These are phyloP conservation scores for Saitozyma podzolica DNA, from an alignment of 768 basidiomycete genomes.

Conservation along the genomic window DNA sequence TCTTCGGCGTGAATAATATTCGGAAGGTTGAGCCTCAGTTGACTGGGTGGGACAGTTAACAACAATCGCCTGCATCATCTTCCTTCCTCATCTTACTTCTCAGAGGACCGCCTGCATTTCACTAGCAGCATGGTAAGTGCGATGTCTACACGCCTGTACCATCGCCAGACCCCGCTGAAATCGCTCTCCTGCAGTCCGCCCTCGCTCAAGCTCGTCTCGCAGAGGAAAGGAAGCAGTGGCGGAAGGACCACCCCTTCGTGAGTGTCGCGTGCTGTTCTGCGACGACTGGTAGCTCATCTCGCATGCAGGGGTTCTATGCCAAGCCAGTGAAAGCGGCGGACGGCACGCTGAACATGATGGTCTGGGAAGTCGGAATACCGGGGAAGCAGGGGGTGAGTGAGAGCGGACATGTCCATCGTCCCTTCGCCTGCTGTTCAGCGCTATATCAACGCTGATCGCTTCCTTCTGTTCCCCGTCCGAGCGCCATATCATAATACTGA, in stretches of 20 bases:
- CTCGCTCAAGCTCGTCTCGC: slow-evolving; percentile 73
- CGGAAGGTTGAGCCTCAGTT: no score
- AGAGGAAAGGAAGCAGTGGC: slow-evolving; percentile 98
- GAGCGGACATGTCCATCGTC: not conserved
- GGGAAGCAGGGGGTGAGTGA: slow-evolving; percentile 78
- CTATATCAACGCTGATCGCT: no score
- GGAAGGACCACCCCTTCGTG: slow-evolving; percentile 98
- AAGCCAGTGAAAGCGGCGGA: slow-evolving; percentile 86
- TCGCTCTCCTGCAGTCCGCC: slow-evolving; percentile 22
- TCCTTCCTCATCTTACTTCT: no score
- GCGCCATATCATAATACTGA: slow-evolving; percentile 9
- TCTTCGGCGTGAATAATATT: no score
- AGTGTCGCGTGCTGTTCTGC: slow-evolving; percentile 50
- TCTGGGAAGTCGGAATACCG: slow-evolving; percentile 99
- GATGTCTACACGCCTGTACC: no score
- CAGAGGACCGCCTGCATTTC: no score
- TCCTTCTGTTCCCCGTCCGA: not conserved
- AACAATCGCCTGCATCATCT: no score
- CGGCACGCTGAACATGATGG: slow-evolving; percentile 92
- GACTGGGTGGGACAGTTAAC: no score
- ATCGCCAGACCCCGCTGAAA: no score
- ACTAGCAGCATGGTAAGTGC: no score
- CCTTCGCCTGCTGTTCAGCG: slow-evolving; percentile 4
- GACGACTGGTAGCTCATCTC: slow-evolving; percentile 1
- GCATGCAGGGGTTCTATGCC: slow-evolving; percentile 89